Percentiles rank a stretch among this genome's conserved stretches.
Evolutionary conservation across 225 moss, liverwort and hornwort genomes (phyloP).

Genomic region (Polytrichum commune): DNA sequence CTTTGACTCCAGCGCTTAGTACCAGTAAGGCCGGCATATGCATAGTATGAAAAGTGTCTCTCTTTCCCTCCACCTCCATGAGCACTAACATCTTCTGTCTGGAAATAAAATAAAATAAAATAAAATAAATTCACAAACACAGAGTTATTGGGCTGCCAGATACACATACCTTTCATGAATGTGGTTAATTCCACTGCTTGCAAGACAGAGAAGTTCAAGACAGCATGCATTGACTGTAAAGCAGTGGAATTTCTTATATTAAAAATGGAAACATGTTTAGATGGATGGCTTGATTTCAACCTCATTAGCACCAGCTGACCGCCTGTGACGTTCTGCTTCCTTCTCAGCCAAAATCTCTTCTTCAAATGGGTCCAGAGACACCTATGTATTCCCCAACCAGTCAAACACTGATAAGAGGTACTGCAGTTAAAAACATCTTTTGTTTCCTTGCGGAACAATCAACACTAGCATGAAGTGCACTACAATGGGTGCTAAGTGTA

Average conservation of each 20-base stretch:
- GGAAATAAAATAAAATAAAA: too few relatives aligned
- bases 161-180: not conserved
- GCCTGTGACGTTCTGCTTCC: conserved; percentile 46
- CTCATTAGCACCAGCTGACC: conserved; percentile 30
- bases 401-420: not conserved
- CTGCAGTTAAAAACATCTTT: too few relatives aligned
- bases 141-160: not conserved
- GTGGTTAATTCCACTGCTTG: not conserved
- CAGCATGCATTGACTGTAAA: too few relatives aligned
- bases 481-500: too few relatives aligned
- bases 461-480: too few relatives aligned
- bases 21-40: conserved; percentile 46
- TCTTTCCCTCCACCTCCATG: conserved; percentile 43
- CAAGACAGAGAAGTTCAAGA: too few relatives aligned
- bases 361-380: conserved; percentile 60
- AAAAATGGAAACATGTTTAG: too few relatives aligned
- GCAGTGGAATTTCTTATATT: too few relatives aligned
- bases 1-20: conserved; percentile 47
- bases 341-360: conserved; percentile 48
- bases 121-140: not conserved
- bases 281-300: not conserved
- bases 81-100: conserved; percentile 52
- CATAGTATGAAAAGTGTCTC: conserved; percentile 69
- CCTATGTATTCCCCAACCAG: conserved; percentile 21
- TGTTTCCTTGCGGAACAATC: too few relatives aligned